Conservation (phyloP, 2,329 filamentous ascomycete genomes). For the Curvularia sp. region DNA sequence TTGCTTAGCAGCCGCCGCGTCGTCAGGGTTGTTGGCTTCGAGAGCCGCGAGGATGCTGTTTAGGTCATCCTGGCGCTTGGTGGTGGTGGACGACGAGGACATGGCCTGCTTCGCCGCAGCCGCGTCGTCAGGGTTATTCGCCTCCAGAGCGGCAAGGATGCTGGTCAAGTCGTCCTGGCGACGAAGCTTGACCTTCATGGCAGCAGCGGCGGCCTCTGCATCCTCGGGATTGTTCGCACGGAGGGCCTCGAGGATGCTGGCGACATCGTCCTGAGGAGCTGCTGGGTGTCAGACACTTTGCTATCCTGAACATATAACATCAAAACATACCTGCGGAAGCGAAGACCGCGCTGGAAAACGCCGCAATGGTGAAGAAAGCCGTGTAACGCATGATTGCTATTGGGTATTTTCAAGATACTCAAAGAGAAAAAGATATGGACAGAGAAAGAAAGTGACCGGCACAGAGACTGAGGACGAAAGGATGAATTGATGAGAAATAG, state of each 20-base stretch:
- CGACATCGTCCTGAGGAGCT: conserved; percentile 34
- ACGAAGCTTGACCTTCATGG: conserved; percentile 38
- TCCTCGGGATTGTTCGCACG: conserved; percentile 39
- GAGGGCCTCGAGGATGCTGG: conserved; percentile 38
- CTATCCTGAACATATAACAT: not conserved
- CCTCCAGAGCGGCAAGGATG: conserved; percentile 33
- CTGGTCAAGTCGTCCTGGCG: conserved; percentile 29
- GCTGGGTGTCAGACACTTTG: conserved; percentile 12
- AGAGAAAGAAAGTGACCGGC: conserved; percentile 39
- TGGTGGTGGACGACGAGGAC: no score
- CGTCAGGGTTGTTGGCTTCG: conserved; percentile 31
- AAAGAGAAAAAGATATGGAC: conserved; percentile 15
- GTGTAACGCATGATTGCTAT: conserved; percentile 40
- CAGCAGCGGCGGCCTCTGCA: conserved; percentile 32
- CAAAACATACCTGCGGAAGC: conserved; percentile 27
- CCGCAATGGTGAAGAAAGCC: conserved; percentile 32
- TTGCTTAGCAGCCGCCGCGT: conserved; percentile 24
- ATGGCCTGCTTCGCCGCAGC: conserved; percentile 26
- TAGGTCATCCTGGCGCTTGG: conserved; percentile 21
- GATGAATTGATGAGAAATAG: conserved; percentile 12
- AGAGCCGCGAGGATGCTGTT: conserved; percentile 31
- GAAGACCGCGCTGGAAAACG: conserved; percentile 39
- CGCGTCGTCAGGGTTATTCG: conserved; percentile 36
- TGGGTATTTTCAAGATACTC: conserved; percentile 10
- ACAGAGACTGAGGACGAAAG: conserved; percentile 33